phyloP scores from a whole-genome alignment of 495 filamentous ascomycete species.

The Penicillium roqueforti region DNA sequence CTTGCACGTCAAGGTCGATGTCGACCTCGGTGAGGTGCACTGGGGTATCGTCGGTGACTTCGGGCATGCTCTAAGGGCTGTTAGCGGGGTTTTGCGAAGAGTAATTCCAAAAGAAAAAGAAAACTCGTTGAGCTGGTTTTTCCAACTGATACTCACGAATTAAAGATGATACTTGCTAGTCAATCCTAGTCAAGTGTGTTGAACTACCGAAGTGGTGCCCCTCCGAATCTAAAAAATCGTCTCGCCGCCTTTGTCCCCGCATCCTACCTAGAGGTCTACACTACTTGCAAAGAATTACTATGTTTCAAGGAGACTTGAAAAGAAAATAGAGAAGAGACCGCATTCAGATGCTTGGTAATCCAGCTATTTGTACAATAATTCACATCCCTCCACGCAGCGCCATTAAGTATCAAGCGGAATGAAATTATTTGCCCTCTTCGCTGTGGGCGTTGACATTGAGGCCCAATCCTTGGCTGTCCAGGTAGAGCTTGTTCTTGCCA shows the following conservation, averaged over 20 bases:
- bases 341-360: slow-evolving; percentile 33
- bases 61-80: slow-evolving; percentile 18
- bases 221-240: slow-evolving; percentile 19
- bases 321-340: slow-evolving; percentile 40
- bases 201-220: slow-evolving; percentile 2
- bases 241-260: slow-evolving; percentile 39
- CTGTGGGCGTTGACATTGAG: slow-evolving; percentile 71
- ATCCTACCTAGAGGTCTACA: neutral
- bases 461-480: slow-evolving; percentile 85
- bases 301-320: neutral
- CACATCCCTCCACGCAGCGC: slow-evolving; percentile 22
- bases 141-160: neutral
- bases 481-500: slow-evolving; percentile 88
- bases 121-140: neutral
- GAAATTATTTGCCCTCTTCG: slow-evolving; percentile 34
- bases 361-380: slow-evolving; percentile 46
- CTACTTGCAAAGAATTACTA: neutral
- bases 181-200: neutral
- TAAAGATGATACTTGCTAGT: neutral
- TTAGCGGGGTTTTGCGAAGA: neutral
- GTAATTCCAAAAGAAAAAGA: neutral
- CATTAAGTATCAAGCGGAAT: slow-evolving; percentile 22
- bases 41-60: slow-evolving; percentile 25
- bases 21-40: slow-evolving; percentile 30
- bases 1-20: slow-evolving; percentile 43